Base-by-base conservation (phyloP, 176 grass and related monocot species). In the Aegilops speltoides region DNA sequence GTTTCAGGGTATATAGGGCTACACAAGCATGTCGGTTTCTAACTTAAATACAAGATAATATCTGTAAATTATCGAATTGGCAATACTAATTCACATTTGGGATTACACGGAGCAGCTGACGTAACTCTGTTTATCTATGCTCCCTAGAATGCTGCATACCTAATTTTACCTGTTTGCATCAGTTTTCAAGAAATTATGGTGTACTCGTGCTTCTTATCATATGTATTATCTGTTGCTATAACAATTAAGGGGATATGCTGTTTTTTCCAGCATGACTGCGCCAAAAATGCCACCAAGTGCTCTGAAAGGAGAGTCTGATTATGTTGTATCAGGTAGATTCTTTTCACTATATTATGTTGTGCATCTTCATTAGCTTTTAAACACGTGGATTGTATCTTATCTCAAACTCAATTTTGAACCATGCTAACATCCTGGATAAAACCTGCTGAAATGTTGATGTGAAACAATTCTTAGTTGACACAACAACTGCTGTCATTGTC, bases 251-350 rank as follows among this genome's bases (percentile, higher is more conserved):
- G 31, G 31, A 19, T 62, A 3, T 57, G 46, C 54, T 87, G 4
- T 84, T 67, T 86, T 88, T 71, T 48, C 38, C 85, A 99, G 97
- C n/a, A 91, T 99, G 8, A 99, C 97, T 85, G 89, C 93, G 22
- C 97, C 94, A 74, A 87, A 92, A 93, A 94, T 99, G 88, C 79
- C 89, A 80, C 61, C 40, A 82, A 94, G 87, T 84, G 87, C 97
- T 87, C 89, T 99, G 76, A 93, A 88, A 70, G 97, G 97, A 62
- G 97, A 99, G 73, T 94, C 92, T 73, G 54, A 99, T 90, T 99
- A 94, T 56, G 88, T 93, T 63, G 90, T 91, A 29, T 90, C 90
- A 85, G 92, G 97, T 98, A 91, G 85, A 77, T 48, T 73, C 1
- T 73, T 11, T 68, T 23, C 20, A 38, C 45, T 13, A 57, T 31